A percentile compares a stretch with the other conserved stretches of the same genome.
These are phyloP conservation scores for Aspergillus wentii DNA, from an alignment of 495 filamentous ascomycete genomes.

Conservation along the genomic window DNA sequence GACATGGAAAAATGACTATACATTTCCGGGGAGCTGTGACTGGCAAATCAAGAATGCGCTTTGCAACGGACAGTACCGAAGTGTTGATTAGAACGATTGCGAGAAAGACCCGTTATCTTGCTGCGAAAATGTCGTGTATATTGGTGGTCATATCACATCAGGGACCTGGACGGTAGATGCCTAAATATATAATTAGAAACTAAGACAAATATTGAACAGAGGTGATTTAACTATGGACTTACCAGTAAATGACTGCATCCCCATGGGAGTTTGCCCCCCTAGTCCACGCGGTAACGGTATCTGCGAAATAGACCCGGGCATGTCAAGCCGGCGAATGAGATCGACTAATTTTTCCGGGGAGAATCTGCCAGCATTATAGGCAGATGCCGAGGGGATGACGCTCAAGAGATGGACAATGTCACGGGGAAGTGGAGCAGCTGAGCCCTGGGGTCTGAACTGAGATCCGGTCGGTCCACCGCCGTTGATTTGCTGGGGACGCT, in stretches of 20 bases:
- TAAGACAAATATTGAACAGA: background rate
- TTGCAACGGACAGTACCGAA: too few relatives aligned
- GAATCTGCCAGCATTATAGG: constrained; percentile 64
- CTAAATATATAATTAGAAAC: constrained; percentile 12
- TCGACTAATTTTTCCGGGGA: constrained; percentile 67
- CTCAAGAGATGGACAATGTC: constrained; percentile 77
- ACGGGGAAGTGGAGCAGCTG: constrained; percentile 58
- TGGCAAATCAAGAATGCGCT: constrained; percentile 1
- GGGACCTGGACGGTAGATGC: constrained; percentile 26
- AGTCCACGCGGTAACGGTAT: constrained; percentile 35
- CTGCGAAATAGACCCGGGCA: constrained; percentile 53
- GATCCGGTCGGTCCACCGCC: constrained; percentile 27
- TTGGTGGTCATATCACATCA: background rate
- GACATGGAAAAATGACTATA: constrained; percentile 13
- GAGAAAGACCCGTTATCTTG: too few relatives aligned
- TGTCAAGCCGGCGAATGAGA: constrained; percentile 59
- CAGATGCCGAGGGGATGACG: constrained; percentile 71
- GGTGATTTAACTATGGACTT: constrained; percentile 12
- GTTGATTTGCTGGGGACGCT: constrained; percentile 40
- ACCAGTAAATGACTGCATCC: constrained; percentile 30
- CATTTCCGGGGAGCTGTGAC: constrained; percentile 15
- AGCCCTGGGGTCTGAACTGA: constrained; percentile 38
- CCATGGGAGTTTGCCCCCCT: constrained; percentile 19
- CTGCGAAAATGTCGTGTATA: too few relatives aligned
- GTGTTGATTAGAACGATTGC: too few relatives aligned